Base-by-base conservation (phyloP, 1,139 yeast genomes). In the Scheffersomyces segobiensis region DNA sequence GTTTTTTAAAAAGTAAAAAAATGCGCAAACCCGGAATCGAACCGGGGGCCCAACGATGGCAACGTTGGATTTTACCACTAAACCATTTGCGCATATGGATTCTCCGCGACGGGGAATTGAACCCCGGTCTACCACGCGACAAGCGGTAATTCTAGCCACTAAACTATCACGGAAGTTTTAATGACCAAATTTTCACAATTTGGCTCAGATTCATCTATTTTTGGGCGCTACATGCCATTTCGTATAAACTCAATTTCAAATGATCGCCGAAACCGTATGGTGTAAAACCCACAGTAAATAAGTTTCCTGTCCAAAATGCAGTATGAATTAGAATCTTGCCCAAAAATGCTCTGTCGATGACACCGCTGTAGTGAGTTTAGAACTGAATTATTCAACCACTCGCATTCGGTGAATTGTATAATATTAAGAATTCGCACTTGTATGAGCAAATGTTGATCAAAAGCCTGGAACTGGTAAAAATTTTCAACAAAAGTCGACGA, bases 91-190 rank as follows among this genome's bases (percentile, higher is more conserved):
- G 49, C 49, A 47, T n/a, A n/a, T 17, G 49, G n/a, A 20, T 3
- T 20, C 85, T 81, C 85, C 84, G 84, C 80, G 83, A 81, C 85
- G 84, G 85, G 85, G 85, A 81, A 81, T 81, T 78, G 85, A 81
- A 81, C 85, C 85, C 85, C 84, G 85, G 84, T 81, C 85, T 78
- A 79, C 85, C 85, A 78, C 81, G 85, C 79, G 81, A 73, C 77
- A 73, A 73, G 70, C 76, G 77, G 76, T 67, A 68, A 73, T 73
- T 73, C 77, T 73, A 72, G 75, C 76, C 77, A 72, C 76, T 73
- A 73, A 72, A 73, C 77, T 73, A 73, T 73, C 76, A 64, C 76
- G 77, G 77, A 73, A 55, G 21, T 26, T 51, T 26, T 51, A 18
- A 42, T 46, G 49, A 52, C 7, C n/a, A 17, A 8, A n/a, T n/a